A percentile compares a stretch with the other conserved stretches of the same genome.
Evolutionary conservation across 2,329 filamentous ascomycete species (phyloP).

Genomic region (Fusarium devonianum): DNA sequence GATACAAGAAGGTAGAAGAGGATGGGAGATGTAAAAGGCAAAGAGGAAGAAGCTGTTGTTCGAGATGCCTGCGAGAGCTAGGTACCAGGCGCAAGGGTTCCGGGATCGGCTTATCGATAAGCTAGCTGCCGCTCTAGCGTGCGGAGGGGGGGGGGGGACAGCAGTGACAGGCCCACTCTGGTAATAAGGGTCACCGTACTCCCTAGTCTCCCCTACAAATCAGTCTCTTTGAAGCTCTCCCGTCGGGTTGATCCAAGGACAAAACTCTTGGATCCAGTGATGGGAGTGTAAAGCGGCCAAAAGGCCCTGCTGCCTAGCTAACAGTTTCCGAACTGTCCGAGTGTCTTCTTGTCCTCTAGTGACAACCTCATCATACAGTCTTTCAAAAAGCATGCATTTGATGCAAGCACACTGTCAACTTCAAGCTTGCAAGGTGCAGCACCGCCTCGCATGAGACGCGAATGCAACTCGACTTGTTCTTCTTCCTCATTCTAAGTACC

Average conservation of each 20-base stretch:
- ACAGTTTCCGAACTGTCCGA: too few species aligned
- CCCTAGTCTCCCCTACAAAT: neutral
- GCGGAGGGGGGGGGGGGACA: constrained; percentile 18
- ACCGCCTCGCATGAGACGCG: neutral
- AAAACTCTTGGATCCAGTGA: too few species aligned
- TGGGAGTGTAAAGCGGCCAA: too few species aligned
- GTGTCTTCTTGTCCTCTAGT: too few species aligned
- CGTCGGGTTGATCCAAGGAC: too few species aligned
- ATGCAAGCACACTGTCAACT: too few species aligned
- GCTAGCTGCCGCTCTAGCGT: constrained; percentile 28
- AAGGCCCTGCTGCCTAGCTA: too few species aligned
- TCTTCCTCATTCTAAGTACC: neutral
- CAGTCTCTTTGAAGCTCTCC: too few species aligned
- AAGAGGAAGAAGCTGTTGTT: constrained; percentile 23
- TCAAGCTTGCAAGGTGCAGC: neutral
- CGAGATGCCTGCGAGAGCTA: constrained; percentile 20
- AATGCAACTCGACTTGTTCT: neutral
- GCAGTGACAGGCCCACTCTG: constrained; percentile 11
- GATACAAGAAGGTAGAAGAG: constrained; percentile 25
- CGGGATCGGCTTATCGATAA: constrained; percentile 38
- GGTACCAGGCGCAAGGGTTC: constrained; percentile 29
- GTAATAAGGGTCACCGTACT: constrained; percentile 1
- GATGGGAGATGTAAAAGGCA: constrained; percentile 24
- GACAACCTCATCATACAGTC: too few species aligned
- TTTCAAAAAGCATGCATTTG: too few species aligned